Evolutionary conservation across 352 stramenopile species (phyloP).

Genomic region (Globisporangium alternatum): DNA sequence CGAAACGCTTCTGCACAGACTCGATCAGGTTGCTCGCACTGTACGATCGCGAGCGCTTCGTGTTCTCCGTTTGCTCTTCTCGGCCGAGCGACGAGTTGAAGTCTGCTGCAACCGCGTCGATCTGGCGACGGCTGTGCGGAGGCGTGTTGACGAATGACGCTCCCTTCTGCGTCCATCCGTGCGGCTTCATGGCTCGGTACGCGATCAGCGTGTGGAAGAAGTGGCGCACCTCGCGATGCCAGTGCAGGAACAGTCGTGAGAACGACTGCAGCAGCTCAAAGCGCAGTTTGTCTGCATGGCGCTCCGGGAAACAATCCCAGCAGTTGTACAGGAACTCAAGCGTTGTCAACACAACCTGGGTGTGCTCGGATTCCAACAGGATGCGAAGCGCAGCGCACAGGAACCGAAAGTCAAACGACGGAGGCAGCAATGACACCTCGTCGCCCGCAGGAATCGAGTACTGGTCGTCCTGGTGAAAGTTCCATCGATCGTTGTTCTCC

Average conservation of each 20-base stretch:
- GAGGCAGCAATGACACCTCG: slow-evolving; percentile 80
- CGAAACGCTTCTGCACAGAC: slow-evolving; percentile 77
- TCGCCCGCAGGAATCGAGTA: slow-evolving; percentile 87
- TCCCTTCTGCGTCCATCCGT: slow-evolving; percentile 84
- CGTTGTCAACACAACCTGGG: slow-evolving; percentile 82
- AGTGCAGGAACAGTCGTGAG: slow-evolving; percentile 80
- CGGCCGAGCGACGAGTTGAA: slow-evolving; percentile 82
- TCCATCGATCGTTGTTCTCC: slow-evolving; percentile 90
- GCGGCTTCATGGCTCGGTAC: slow-evolving; percentile 81
- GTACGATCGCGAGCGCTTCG: slow-evolving; percentile 68
- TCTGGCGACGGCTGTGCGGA: slow-evolving; percentile 81
- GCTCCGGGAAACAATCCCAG: slow-evolving; percentile 88
- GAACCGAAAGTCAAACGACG: slow-evolving; percentile 88
- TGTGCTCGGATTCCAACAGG: slow-evolving; percentile 80
- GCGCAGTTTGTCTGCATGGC: slow-evolving; percentile 83
- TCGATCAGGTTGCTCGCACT: slow-evolving; percentile 84
- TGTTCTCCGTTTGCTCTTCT: slow-evolving; percentile 50
- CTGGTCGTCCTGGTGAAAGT: slow-evolving; percentile 88
- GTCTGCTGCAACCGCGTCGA: slow-evolving; percentile 83
- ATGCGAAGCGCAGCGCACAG: slow-evolving; percentile 79
- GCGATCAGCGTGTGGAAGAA: slow-evolving; percentile 88
- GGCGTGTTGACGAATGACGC: slow-evolving; percentile 86
- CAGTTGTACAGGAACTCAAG: slow-evolving; percentile 89
- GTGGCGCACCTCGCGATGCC: slow-evolving; percentile 83
- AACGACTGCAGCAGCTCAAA: slow-evolving; percentile 82